phyloP scores from a whole-genome alignment of 192 early-diverging fungal species.

The Rhizoclosmatium sp. region DNA sequence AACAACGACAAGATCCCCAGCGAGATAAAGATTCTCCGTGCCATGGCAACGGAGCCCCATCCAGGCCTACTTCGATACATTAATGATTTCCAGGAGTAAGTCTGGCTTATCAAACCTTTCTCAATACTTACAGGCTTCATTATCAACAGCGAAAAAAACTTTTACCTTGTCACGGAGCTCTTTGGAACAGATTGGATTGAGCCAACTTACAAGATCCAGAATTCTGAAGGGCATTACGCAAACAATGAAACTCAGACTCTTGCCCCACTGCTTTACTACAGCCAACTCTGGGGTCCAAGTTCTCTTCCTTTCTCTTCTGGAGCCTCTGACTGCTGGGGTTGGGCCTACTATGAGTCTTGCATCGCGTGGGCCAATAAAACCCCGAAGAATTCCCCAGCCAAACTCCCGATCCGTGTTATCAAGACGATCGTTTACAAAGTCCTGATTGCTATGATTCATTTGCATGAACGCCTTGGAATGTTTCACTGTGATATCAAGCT shows the following conservation, averaged over 20 bases:
- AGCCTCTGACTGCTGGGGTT: neutral
- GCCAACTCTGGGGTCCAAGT: neutral
- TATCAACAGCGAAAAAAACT: neutral
- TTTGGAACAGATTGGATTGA: slow-evolving; percentile 20
- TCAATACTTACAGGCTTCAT: too few species aligned
- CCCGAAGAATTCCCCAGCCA: neutral
- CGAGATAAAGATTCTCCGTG: slow-evolving; percentile 16
- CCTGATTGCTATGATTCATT: neutral
- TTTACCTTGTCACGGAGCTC: slow-evolving; percentile 18
- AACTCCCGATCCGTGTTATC: slow-evolving; percentile 7
- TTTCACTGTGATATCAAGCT: slow-evolving; percentile 24
- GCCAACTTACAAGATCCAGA: neutral
- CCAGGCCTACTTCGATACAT: slow-evolving; percentile 24
- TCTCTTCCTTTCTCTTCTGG: neutral
- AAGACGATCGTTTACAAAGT: neutral
- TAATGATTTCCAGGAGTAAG: slow-evolving; percentile 8
- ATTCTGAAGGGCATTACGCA: neutral
- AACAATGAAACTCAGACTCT: neutral
- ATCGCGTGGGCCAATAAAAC: neutral
- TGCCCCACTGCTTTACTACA: neutral
- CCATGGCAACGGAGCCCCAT: slow-evolving; percentile 16
- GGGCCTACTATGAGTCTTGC: slow-evolving; percentile 14
- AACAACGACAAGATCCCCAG: neutral
- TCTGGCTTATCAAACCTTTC: too few species aligned
- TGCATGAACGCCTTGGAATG: slow-evolving; percentile 2